Conservation (phyloP, 2,329 filamentous ascomycete genomes). For the Berkeleyomyces basicola region DNA sequence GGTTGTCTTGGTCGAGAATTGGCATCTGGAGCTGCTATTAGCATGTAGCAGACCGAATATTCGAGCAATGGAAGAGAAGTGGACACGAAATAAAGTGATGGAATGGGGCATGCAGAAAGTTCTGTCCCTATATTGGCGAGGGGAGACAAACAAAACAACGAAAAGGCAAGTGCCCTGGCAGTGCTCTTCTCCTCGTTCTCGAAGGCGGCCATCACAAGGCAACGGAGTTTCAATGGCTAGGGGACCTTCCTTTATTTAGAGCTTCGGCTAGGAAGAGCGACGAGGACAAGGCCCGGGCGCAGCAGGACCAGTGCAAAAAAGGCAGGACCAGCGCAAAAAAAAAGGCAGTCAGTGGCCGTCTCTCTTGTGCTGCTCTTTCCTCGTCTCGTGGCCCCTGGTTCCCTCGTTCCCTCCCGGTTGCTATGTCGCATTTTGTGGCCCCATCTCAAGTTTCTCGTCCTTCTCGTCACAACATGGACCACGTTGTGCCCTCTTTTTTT, state of each 20-base stretch:
- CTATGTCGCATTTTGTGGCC: slow-evolving; percentile 6
- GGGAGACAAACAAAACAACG: neutral
- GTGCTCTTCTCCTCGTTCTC: neutral
- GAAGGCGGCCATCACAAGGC: neutral
- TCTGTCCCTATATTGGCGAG: neutral
- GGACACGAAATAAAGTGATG: too few species aligned
- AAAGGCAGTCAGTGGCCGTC: too few species aligned
- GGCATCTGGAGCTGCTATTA: neutral
- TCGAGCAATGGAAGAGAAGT: neutral
- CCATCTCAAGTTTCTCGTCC: slow-evolving; percentile 2
- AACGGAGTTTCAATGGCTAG: neutral
- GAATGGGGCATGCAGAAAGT: neutral
- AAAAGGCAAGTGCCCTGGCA: neutral
- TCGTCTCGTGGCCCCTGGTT: neutral
- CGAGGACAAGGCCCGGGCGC: neutral
- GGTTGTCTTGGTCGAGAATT: neutral
- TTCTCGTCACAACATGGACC: neutral
- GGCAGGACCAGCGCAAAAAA: neutral
- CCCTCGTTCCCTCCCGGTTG: slow-evolving; percentile 1
- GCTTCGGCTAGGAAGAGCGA: neutral
- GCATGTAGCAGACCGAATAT: neutral
- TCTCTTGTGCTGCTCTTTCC: neutral
- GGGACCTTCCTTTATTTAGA: neutral
- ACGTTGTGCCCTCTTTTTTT: neutral
- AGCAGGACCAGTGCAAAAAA: neutral